Conservation (phyloP, 257 asterid species). For the Solanum appendiculatum region DNA sequence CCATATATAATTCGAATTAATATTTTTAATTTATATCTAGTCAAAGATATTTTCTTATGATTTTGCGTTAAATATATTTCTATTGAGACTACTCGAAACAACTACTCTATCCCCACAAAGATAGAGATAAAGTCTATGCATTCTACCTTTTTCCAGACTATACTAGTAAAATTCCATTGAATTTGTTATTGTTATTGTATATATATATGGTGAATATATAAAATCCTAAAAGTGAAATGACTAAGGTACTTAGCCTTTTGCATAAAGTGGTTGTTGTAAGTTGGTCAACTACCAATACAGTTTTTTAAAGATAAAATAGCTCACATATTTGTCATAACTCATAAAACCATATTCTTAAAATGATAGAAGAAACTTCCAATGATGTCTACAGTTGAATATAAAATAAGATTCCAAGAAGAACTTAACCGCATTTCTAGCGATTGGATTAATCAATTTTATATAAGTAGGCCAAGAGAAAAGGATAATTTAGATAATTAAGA, state of each 20-base stretch:
- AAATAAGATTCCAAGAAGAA: background rate
- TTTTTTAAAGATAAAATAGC: background rate
- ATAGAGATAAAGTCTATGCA: background rate
- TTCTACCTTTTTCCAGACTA: fast-evolving
- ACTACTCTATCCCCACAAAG: background rate
- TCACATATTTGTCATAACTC: background rate
- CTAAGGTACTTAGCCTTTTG: background rate
- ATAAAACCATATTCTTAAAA: background rate
- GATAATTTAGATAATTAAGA: background rate
- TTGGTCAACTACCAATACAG: background rate
- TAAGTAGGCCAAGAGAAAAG: background rate
- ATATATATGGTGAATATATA: background rate
- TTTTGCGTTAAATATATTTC: too few relatives aligned
- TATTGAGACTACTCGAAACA: background rate
- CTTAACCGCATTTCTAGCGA: background rate
- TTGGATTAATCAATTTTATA: background rate
- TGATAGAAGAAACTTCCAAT: background rate
- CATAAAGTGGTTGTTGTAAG: background rate
- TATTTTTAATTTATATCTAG: background rate
- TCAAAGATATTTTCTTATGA: background rate
- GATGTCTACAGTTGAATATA: background rate
- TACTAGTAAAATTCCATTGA: fast-evolving
- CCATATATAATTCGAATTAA: background rate
- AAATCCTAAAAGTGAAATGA: background rate
- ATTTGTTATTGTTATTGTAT: background rate